Base-by-base conservation (phyloP, 257 asterid genomes). In the Solanum virginianum region DNA sequence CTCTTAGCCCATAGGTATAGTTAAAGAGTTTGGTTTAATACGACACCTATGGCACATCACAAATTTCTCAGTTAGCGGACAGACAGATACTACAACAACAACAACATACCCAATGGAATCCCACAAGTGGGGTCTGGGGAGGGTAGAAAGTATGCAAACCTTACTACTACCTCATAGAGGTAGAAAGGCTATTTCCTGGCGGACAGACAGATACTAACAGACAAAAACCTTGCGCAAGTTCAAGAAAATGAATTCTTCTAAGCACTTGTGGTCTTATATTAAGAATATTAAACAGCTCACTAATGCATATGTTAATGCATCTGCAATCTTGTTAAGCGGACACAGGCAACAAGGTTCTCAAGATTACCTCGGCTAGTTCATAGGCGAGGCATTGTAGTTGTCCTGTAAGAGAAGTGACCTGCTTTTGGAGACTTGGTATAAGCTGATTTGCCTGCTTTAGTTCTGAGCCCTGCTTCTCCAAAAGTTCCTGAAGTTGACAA, bases 371-470 rank as follows among this genome's bases (percentile, higher is more conserved):
- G 0, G 97, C 99, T 81, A 96, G 93, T 91, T 92, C 99, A 29
- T 90, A 95, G 13, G 98, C 97, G 72, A 96, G 97, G 91, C 86
- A 89, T 75, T 94, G 97, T 14, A 96, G 90, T 82, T 95, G 97
- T 59, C 97, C 98, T 2, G 98, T 95, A 74, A 96, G 97, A 86
- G 98, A 93, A 85, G 98, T 88, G 87, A 96, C 98, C 94, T 96
- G 99, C 86, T 86, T 90, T 88, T 96, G 98, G 74, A 96, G 97
- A 85, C 88, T 90, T 1, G 99, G 99, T 59, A 96, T 95, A 80
- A 96, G 95, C 85, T 91, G 95, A 63, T 93, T 96, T 14, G 99
- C 98, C 90, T 96, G 97, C 80, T 87, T 93, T 2, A 94, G 94
- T 84, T 96, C 98, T 1, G 95, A 90, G 32, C 92, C 92, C 86